Evolutionary conservation across 2,329 filamentous ascomycete genomes (phyloP), one percentile per base, ranked within the genome.

Genomic region (Aspergillus proliferans): DNA sequence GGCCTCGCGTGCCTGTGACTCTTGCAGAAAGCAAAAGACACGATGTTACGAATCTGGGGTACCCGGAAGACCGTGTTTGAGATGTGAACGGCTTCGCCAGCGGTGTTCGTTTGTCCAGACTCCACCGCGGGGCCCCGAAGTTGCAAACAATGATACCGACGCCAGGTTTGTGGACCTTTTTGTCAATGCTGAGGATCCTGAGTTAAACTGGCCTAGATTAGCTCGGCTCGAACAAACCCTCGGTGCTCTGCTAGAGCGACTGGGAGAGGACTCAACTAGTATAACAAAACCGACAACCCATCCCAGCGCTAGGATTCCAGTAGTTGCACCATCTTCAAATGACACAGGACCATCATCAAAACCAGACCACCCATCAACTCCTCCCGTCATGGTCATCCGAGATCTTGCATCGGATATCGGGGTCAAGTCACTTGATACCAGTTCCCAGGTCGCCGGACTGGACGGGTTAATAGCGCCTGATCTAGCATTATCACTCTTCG

Each of bases 21-120:
- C 61, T 19, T 73, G 70, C 53, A 59, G 69, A 18, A 72, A 69
- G 52, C 65, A 69, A 30, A 72, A 73, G 57, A 72, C 69, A n/a
- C 57, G 69, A 49, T 72, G 70, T 46, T 72, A 72, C 50, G 64
- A 67, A 47, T 62, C 68, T 3, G 54, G 57, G 9, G 51, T 51
- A 40, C 52, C 54, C 0, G 54, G 64, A 14, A 59, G 60, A 45
- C 52, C 61, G 15, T 73, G 70, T 52, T 54, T 72, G 7, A 60
- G 70, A 33, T 73, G 71, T 50, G 63, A 67, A 40, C 62, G 63
- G 33, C 57, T 72, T 15, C 60, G 56, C 4, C 64, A 69, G 26
- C 46, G 51, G 15, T 73, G 71, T 49, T 71, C 68, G 1, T 56
- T 71, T 12, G 39, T 42, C 40, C 40, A 9, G 10, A 24, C 40